These are phyloP conservation scores for Chalara sp. DNA, from an alignment of 2,329 filamentous ascomycete genomes.

Conservation along the genomic window DNA sequence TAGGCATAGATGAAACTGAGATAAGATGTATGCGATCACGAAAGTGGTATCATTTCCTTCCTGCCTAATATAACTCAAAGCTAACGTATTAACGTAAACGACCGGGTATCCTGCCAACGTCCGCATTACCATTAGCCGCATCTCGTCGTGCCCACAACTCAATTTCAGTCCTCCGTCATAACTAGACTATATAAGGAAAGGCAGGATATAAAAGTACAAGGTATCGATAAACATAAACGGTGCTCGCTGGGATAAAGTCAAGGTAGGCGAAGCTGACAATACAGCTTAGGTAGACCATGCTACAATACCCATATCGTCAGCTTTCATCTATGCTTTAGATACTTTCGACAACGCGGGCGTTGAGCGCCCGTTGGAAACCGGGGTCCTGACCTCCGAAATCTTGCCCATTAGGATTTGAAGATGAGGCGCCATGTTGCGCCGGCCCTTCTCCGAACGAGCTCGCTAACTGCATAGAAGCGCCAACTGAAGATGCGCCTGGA, in stretches of 20 bases:
- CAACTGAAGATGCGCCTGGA: slow-evolving; percentile 51
- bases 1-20: too few species aligned
- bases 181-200: too few species aligned
- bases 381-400: slow-evolving; percentile 48
- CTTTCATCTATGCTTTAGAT: slow-evolving; percentile 46
- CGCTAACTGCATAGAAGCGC: slow-evolving; percentile 38
- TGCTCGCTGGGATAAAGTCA: background rate
- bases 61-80: too few species aligned
- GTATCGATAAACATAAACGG: background rate
- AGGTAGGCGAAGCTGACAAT: background rate
- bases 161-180: too few species aligned
- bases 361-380: slow-evolving; percentile 74
- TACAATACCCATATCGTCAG: background rate
- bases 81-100: too few species aligned
- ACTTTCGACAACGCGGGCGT: slow-evolving; percentile 76
- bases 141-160: too few species aligned
- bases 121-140: too few species aligned
- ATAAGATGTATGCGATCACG: too few species aligned
- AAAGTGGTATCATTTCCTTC: too few species aligned
- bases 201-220: background rate
- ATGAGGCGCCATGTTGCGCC: slow-evolving; percentile 37
- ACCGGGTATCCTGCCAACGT: too few species aligned
- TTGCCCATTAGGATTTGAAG: slow-evolving; percentile 29
- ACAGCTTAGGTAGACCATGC: background rate
- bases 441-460: slow-evolving; percentile 49